Base-by-base conservation (phyloP, 371 early-diverging fungal genomes). In the Phascolomyces articulosus region DNA sequence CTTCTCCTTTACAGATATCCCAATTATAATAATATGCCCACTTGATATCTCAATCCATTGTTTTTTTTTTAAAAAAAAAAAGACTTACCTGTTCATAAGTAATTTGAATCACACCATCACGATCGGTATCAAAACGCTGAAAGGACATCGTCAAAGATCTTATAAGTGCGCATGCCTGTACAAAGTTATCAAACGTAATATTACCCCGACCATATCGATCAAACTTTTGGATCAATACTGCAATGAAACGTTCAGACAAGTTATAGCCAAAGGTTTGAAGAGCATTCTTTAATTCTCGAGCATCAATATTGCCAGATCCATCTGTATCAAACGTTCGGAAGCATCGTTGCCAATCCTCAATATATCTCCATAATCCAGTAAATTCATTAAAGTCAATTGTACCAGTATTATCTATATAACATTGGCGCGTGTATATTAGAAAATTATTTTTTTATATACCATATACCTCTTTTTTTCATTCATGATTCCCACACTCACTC, bases 261-360 rank as follows among this genome's bases (percentile, higher is more conserved):
- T 86, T 87, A 73, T 87, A 92, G 18, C 93, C 93, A 74, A 95
- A 86, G 0, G 93, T 89, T 15, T 88, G 79, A 68, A 95, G 81
- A 3, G 93, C 94, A 26, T 85, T 84, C 18, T 82, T 83, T 58
- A 94, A 76, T 68, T 95, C 94, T 49, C 72, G 77, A 24, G 74
- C 70, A 66, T 93, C 92, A 56, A 95, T 94, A 56, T 86, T 87
- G 11, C 93, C 92, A 4, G 86, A 86, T 6, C 89, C 90, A 68
- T 94, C 93, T 8, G 83, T 83, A 73, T 95, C 96, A 69, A 93
- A 94, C 23, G 90, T 79, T 58, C 87, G 86, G 73, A 94, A 94
- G 51, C 90, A 88, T 31, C 87, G 82, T 64, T 91, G 86, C 91
- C 91, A 90, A 34, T 88, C 87, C 49, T 87, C 87, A 60, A 90